Base-by-base conservation (phyloP, 2,329 filamentous ascomycete genomes). In the Falciphora oryzae region DNA sequence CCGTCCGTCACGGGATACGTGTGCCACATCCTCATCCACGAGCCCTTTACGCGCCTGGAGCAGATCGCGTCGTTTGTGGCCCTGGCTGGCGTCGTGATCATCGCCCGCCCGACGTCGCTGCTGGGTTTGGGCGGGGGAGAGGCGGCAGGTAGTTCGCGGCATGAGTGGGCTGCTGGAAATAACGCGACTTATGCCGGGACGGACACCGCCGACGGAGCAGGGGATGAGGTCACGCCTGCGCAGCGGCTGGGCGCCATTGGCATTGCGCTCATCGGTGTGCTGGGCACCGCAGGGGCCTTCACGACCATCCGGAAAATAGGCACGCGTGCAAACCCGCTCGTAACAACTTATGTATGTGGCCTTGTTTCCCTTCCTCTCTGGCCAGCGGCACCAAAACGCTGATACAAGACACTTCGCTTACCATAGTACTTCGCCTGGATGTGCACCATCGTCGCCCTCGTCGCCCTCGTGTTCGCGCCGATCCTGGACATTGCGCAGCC, bases 221-320 rank as follows among this genome's bases (percentile, higher is more conserved):
- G 57, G 18, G 65, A 59, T 22, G 57, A 29, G 32, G 59, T 66
- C 25, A 57, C 67, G 14, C 57, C 66, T 3, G n/a, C 31, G 10
- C 67, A 70, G 64, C 68, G 69, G 2, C 67, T 71, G 32, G n/a
- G 63, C 2, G 69, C 69, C 56, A 65, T 71, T 4, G 65, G 35
- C 35, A 63, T 67, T 3, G 91, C 89, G 0, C 81, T 96, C 59
- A 64, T 96, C 0, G 92, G 93, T 1, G 92, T 96, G 0, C 69
- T 92, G 0, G 93, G 93, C 11, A 85, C 88, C 10, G 87, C 91
- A 0, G 84, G 84, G 3, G 91, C 92, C 10, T 93, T 88, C 71
- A 92, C 88, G 0, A 85, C 85, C 0, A 89, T 97, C 67, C 84
- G 92, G 22, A 87, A 89, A 75, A 94, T 97, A 66, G 93, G 93